Evolutionary conservation across 2,329 filamentous ascomycete genomes (phyloP).

Genomic region (Nannizzia gypsea): DNA sequence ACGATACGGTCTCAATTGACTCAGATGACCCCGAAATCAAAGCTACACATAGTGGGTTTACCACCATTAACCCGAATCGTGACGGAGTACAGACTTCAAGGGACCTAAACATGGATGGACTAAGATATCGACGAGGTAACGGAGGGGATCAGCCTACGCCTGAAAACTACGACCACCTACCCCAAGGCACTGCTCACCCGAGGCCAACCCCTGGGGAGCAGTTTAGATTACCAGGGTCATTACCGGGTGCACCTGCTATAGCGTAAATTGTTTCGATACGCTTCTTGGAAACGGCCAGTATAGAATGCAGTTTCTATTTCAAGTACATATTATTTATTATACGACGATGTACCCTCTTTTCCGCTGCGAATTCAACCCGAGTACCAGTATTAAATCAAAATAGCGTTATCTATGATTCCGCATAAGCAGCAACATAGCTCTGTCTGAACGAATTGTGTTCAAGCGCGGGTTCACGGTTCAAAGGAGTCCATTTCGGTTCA

Average conservation of each 20-base stretch:
- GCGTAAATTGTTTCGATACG: constrained; percentile 13
- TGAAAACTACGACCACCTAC: not conserved
- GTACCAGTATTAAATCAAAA: not conserved
- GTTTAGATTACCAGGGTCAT: constrained; percentile 30
- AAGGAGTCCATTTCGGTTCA: constrained; percentile 92
- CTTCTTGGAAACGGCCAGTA: not conserved
- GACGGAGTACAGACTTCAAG: constrained; percentile 15
- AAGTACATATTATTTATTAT: not conserved
- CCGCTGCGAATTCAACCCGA: not conserved
- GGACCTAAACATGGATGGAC: constrained; percentile 21
- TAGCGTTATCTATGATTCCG: constrained; percentile 5
- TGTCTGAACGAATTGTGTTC: constrained; percentile 68
- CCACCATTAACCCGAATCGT: not conserved
- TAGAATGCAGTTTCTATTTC: not conserved
- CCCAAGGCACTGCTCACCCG: not conserved
- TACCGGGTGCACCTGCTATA: constrained; percentile 22
- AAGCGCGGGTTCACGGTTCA: constrained; percentile 66
- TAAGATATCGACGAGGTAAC: constrained; percentile 21
- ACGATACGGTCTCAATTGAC: constrained; percentile 16
- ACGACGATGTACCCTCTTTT: not conserved
- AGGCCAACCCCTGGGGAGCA: constrained; percentile 18
- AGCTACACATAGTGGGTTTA: constrained; percentile 7
- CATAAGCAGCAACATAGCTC: constrained; percentile 52
- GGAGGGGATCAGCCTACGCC: not conserved
- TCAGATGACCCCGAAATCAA: not conserved